Percentiles rank a stretch among this genome's conserved stretches.
phyloP scores from a whole-genome alignment of 352 stramenopile species.

The Phytopythium oedochilum region DNA sequence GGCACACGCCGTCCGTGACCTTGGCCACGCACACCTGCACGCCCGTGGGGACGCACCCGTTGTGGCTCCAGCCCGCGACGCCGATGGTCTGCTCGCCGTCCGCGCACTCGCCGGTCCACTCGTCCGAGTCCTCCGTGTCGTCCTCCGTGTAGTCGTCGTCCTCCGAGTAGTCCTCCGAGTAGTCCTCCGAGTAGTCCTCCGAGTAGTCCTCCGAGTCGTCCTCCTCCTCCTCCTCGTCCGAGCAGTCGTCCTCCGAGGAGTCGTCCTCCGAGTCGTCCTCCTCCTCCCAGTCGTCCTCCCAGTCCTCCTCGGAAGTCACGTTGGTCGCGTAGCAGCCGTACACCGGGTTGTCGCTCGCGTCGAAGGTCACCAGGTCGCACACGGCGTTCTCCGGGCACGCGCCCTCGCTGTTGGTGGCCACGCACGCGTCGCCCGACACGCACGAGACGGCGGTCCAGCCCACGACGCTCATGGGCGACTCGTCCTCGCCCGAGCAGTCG shows the following conservation, averaged over 20 bases:
- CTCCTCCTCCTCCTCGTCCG: no score
- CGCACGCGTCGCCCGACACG: background rate
- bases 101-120: background rate
- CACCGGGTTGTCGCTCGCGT: background rate
- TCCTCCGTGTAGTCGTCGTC: no score
- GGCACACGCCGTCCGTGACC: slow-evolving; percentile 4
- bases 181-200: no score
- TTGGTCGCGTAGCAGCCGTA: slow-evolving; percentile 6
- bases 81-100: slow-evolving; percentile 3
- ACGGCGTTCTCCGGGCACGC: slow-evolving; percentile 1
- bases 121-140: no score
- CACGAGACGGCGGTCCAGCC: slow-evolving; percentile 1
- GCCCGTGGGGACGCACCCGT: slow-evolving; percentile 1
- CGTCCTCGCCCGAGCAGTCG: slow-evolving; percentile 1
- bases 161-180: no score
- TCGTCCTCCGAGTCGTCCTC: slow-evolving; percentile 3
- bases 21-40: slow-evolving; percentile 1
- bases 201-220: slow-evolving; percentile 1
- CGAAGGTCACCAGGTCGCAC: slow-evolving; percentile 1
- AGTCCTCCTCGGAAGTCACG: background rate
- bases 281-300: background rate
- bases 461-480: slow-evolving; percentile 5
- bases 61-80: slow-evolving; percentile 1
- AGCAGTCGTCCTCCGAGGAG: slow-evolving; percentile 13
- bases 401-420: slow-evolving; percentile 2